Evolutionary conservation across 495 filamentous ascomycete species (phyloP).

Genomic region (Penicillium cinerascens): DNA sequence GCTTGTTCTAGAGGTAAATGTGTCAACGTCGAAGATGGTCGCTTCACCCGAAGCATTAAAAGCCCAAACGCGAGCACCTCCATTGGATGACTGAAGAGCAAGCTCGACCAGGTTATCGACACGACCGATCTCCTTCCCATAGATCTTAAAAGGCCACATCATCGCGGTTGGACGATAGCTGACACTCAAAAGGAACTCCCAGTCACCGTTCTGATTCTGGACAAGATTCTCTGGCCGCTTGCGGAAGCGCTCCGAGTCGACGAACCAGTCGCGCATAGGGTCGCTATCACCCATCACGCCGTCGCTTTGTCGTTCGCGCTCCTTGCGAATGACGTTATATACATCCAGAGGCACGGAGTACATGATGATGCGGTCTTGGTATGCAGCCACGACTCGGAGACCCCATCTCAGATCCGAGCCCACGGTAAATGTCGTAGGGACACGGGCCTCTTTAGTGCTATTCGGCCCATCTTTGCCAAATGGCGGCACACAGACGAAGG

Average conservation of each 20-base stretch:
- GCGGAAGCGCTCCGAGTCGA: slow-evolving; percentile 26
- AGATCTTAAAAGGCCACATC: slow-evolving; percentile 44
- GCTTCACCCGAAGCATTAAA: slow-evolving; percentile 33
- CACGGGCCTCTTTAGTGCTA: slow-evolving; percentile 35
- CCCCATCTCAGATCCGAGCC: slow-evolving; percentile 61
- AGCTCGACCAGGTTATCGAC: slow-evolving; percentile 37
- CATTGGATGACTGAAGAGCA: slow-evolving; percentile 32
- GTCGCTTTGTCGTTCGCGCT: slow-evolving; percentile 34
- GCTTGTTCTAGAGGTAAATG: slow-evolving; percentile 17
- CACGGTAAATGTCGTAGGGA: slow-evolving; percentile 53
- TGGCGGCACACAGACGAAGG: slow-evolving; percentile 38
- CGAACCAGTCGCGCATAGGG: slow-evolving; percentile 32
- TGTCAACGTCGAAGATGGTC: slow-evolving; percentile 38
- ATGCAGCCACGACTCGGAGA: slow-evolving; percentile 59
- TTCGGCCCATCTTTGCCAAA: slow-evolving; percentile 31
- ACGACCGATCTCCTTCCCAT: slow-evolving; percentile 41
- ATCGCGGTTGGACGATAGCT: slow-evolving; percentile 33
- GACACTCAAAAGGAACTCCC: slow-evolving; percentile 38
- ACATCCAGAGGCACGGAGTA: slow-evolving; percentile 64
- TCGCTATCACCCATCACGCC: slow-evolving; percentile 37
- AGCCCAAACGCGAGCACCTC: slow-evolving; percentile 40
- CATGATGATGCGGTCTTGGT: slow-evolving; percentile 51
- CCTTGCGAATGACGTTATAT: slow-evolving; percentile 44
- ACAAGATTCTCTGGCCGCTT: slow-evolving; percentile 32
- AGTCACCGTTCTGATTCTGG: slow-evolving; percentile 38